These are phyloP conservation scores for Pelargonium citronellum DNA, from an alignment of 441 rosid genomes.

Conservation along the genomic window DNA sequence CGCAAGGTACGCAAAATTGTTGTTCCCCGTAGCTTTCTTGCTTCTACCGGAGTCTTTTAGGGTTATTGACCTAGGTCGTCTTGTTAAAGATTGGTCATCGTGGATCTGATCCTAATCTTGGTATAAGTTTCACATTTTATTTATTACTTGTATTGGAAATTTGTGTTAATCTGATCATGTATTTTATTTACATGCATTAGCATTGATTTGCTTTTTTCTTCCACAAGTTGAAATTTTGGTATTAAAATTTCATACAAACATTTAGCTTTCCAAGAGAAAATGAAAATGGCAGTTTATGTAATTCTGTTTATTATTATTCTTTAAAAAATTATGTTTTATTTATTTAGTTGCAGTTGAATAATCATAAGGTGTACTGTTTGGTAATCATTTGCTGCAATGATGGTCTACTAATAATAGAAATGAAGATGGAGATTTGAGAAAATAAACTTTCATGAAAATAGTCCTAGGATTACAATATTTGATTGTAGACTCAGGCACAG, in stretches of 20 bases:
- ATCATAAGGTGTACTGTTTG: not conserved
- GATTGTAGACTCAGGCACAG: no score
- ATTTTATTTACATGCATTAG: not conserved
- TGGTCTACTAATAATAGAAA: not conserved
- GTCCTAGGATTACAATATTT: no score
- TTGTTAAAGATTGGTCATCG: not conserved
- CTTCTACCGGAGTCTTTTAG: not conserved
- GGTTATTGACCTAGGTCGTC: not conserved
- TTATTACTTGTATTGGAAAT: not conserved
- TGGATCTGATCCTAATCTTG: not conserved
- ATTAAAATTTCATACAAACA: not conserved
- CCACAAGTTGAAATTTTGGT: not conserved
- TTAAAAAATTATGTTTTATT: not conserved
- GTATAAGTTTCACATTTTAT: not conserved
- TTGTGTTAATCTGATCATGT: not conserved
- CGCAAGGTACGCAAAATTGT: conserved; percentile 52
- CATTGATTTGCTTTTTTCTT: not conserved
- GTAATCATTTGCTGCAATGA: not conserved
- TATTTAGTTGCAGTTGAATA: not conserved
- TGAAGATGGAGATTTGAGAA: not conserved
- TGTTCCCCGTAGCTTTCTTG: no score
- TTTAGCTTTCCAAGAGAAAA: not conserved
- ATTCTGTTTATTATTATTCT: not conserved
- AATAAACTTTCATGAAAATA: not conserved
- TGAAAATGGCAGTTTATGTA: not conserved